These are phyloP conservation scores for Capsicum baccatum DNA, from an alignment of 257 asterid species.

Conservation along the genomic window DNA sequence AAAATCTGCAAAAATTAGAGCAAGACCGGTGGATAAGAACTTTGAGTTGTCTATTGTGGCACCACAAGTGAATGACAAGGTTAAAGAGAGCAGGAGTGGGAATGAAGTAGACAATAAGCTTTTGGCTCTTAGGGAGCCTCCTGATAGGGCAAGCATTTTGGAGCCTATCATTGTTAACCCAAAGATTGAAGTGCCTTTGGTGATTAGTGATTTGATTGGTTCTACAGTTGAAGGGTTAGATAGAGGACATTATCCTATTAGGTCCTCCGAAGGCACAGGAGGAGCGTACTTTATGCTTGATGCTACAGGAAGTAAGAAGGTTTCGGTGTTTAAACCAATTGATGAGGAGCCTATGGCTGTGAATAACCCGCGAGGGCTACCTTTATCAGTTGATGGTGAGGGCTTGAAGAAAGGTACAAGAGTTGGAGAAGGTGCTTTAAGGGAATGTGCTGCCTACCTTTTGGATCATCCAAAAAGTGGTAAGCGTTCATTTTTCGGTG, in stretches of 20 bases:
- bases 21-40: constrained; percentile 67
- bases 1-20: constrained; percentile 75
- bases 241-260: constrained; percentile 62
- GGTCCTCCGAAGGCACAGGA: constrained; percentile 90
- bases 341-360: constrained; percentile 96
- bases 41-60: constrained; percentile 72
- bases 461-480: constrained; percentile 91
- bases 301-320: constrained; percentile 55
- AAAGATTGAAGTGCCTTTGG: constrained; percentile 61
- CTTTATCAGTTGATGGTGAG: constrained; percentile 80
- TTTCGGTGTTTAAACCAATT: constrained; percentile 82
- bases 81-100: constrained; percentile 35
- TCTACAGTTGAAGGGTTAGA: constrained; percentile 65
- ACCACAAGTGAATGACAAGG: constrained; percentile 40
- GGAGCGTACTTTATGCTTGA: constrained; percentile 91
- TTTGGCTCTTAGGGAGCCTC: constrained; percentile 47
- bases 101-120: constrained; percentile 39
- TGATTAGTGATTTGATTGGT: constrained; percentile 55
- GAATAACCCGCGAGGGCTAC: constrained; percentile 89
- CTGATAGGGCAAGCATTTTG: constrained; percentile 50
- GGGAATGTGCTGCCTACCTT: constrained; percentile 89
- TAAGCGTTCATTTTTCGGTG: constrained; percentile 62
- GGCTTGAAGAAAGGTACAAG: constrained; percentile 92
- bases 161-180: constrained; percentile 78
- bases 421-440: constrained; percentile 88